Evolutionary conservation across 306 rosid species (phyloP).

Genomic region (Cicer judaicum): DNA sequence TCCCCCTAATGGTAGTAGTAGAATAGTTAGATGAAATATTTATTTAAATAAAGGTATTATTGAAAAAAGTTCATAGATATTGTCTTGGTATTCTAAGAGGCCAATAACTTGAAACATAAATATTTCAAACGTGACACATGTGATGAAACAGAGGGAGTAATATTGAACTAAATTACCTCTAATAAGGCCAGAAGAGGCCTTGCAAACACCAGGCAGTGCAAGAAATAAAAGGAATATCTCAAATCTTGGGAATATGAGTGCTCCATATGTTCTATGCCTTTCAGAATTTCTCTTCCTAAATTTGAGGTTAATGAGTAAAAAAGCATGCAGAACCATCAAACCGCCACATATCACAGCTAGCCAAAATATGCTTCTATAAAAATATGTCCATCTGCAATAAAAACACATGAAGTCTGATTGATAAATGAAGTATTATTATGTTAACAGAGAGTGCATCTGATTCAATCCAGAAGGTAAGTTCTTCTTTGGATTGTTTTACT

Average conservation of each 20-base stretch:
- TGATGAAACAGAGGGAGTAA: no score
- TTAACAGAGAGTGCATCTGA: neutral
- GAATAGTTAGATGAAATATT: no score
- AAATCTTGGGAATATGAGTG: slow-evolving; percentile 81
- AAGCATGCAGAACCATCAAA: slow-evolving; percentile 66
- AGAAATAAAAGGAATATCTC: slow-evolving; percentile 81
- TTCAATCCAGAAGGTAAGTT: no score
- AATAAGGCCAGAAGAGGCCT: slow-evolving; percentile 70
- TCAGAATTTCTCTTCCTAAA: slow-evolving; percentile 65
- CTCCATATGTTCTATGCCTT: slow-evolving; percentile 64
- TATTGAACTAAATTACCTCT: slow-evolving; percentile 56
- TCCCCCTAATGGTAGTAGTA: slow-evolving; percentile 52
- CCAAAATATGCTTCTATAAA: slow-evolving; percentile 83
- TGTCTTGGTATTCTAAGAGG: no score
- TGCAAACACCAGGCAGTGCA: slow-evolving; percentile 72
- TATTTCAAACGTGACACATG: no score
- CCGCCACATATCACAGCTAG: slow-evolving; percentile 71
- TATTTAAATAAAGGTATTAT: no score
- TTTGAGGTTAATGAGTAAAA: slow-evolving; percentile 70
- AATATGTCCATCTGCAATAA: slow-evolving; percentile 75
- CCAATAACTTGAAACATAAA: no score
- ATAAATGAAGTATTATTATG: neutral
- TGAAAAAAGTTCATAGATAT: no score
- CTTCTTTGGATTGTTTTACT: no score
- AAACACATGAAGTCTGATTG: slow-evolving; percentile 12